Evolutionary conservation across 31 red algal species (phyloP).

Genomic region (Odonthalia washingtoniensis): DNA sequence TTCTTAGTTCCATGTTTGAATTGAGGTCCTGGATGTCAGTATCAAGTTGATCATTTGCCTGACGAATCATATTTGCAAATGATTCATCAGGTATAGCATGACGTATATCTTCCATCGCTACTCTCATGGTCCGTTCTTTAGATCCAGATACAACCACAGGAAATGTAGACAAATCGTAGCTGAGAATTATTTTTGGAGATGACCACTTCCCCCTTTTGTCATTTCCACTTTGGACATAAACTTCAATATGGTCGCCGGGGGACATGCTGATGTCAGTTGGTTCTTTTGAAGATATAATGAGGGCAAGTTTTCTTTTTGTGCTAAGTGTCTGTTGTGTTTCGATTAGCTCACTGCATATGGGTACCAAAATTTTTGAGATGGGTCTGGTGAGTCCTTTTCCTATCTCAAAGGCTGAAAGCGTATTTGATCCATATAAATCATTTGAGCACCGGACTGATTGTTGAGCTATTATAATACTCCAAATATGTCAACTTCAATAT

Average conservation of each 20-base stretch:
- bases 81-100: not conserved
- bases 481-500: not conserved
- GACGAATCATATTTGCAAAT: not conserved
- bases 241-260: not conserved
- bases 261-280: not conserved
- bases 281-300: not conserved
- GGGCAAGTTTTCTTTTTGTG: not conserved
- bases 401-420: not conserved
- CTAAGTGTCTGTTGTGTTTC: not conserved
- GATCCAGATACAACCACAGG: not conserved
- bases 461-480: not conserved
- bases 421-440: not conserved
- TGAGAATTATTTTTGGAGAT: not conserved
- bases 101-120: not conserved
- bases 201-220: not conserved
- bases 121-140: not conserved
- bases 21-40: not conserved
- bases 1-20: too few relatives aligned
- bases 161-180: not conserved
- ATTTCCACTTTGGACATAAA: not conserved
- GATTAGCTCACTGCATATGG: not conserved
- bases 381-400: not conserved
- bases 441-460: not conserved
- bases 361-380: not conserved
- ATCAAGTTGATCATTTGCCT: not conserved